Evolutionary conservation across 2,329 filamentous ascomycete genomes (phyloP).

Genomic region (Botrytis medusae): DNA sequence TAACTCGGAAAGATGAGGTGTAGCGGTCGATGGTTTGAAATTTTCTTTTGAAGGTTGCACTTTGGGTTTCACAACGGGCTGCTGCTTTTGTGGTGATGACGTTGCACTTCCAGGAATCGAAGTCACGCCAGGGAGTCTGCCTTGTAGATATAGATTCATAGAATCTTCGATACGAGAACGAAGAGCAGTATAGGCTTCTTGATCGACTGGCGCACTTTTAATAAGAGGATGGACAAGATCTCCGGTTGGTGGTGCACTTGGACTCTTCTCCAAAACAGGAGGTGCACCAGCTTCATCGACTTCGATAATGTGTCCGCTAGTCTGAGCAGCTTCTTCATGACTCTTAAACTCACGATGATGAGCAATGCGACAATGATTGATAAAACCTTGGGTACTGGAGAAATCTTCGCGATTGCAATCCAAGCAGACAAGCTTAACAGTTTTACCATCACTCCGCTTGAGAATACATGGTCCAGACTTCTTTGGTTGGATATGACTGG

Average conservation of each 20-base stretch:
- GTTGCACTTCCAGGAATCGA: conserved; percentile 44
- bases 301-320: conserved; percentile 81
- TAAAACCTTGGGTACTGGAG: conserved; percentile 96
- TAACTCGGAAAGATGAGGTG: conserved; percentile 66
- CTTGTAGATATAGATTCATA: conserved; percentile 52
- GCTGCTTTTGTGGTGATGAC: conserved; percentile 28
- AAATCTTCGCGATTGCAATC: conserved; percentile 91
- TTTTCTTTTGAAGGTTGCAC: conserved; percentile 34
- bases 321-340: conserved; percentile 88
- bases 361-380: conserved; percentile 97
- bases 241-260: conserved; percentile 41
- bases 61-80: conserved; percentile 34
- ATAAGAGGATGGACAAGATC: conserved; percentile 61
- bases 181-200: conserved; percentile 52
- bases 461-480: conserved; percentile 80
- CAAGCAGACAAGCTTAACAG: conserved; percentile 86
- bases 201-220: conserved; percentile 54
- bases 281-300: conserved; percentile 56
- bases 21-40: conserved; percentile 56
- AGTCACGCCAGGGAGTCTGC: conserved; percentile 51
- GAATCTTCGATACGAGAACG: conserved; percentile 55
- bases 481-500: conserved; percentile 70
- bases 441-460: conserved; percentile 80
- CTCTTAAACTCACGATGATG: conserved; percentile 93
- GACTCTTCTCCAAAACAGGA: conserved; percentile 46